Evolutionary conservation across 2,329 filamentous ascomycete species (phyloP).

Genomic region (Talaromyces sp.): DNA sequence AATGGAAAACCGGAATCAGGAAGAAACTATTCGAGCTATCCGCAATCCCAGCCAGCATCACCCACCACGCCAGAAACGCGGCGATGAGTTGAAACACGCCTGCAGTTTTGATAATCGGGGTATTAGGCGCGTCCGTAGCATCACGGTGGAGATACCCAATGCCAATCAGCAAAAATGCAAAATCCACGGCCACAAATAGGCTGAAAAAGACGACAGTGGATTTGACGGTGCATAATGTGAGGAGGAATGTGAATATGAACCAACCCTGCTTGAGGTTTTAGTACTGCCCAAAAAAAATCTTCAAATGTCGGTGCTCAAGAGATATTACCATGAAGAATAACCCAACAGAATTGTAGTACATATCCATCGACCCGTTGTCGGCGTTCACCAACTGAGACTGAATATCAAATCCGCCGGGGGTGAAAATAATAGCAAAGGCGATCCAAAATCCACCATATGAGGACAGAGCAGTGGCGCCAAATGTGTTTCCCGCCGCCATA

Average conservation of each 20-base stretch:
- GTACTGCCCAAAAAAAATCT: background rate
- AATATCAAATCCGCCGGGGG: constrained; percentile 58
- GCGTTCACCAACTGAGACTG: constrained; percentile 38
- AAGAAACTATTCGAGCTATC: constrained; percentile 70
- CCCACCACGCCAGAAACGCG: constrained; percentile 77
- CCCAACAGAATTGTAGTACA: constrained; percentile 55
- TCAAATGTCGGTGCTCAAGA: too few species aligned
- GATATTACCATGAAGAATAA: constrained; percentile 59
- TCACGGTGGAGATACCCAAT: constrained; percentile 55
- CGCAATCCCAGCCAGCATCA: constrained; percentile 71
- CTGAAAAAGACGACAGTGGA: constrained; percentile 70
- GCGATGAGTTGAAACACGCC: constrained; percentile 70
- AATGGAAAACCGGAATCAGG: constrained; percentile 79
- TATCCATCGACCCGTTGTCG: constrained; percentile 28
- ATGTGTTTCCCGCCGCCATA: constrained; percentile 73
- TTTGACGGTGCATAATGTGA: constrained; percentile 65
- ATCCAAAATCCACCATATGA: constrained; percentile 80
- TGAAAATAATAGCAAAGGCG: constrained; percentile 63
- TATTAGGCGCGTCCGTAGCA: constrained; percentile 29
- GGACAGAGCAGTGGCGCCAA: constrained; percentile 69
- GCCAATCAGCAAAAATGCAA: constrained; percentile 65
- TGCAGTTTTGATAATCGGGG: constrained; percentile 57
- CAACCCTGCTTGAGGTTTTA: constrained; percentile 46
- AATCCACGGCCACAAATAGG: constrained; percentile 68
- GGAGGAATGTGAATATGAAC: constrained; percentile 74